Evolutionary conservation across 1,284 basidiomycete species (phyloP).

Genomic region (Marasmius tenuissimus): DNA sequence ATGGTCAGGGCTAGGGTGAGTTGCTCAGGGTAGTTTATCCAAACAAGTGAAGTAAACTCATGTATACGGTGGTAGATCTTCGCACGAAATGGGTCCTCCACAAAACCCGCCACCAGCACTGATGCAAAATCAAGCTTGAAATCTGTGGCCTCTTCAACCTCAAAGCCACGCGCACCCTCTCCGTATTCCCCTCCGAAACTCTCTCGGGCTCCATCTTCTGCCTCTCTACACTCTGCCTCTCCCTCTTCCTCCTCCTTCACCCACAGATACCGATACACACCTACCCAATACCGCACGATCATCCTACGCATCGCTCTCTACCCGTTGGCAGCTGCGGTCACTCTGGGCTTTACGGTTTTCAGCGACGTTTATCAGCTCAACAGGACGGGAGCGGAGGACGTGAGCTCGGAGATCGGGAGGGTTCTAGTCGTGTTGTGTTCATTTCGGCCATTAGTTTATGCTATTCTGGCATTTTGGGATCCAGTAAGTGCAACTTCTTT

Average conservation of each 20-base stretch:
- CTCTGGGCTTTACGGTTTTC: not conserved
- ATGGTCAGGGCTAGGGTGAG: slow-evolving; percentile 17
- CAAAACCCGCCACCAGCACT: no score
- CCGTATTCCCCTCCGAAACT: not conserved
- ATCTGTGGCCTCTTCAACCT: no score
- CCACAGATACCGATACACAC: not conserved
- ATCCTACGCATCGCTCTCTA: not conserved
- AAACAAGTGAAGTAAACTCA: not conserved
- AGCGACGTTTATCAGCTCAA: not conserved
- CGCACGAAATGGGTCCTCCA: not conserved
- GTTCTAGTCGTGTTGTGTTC: no score
- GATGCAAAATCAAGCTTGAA: no score
- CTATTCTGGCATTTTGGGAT: no score
- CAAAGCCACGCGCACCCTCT: no score
- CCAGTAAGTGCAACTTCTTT: no score
- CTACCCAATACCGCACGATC: not conserved
- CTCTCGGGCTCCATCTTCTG: not conserved
- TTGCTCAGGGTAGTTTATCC: not conserved
- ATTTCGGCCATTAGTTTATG: no score
- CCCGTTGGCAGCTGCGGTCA: not conserved
- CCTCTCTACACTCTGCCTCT: not conserved
- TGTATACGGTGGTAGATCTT: not conserved
- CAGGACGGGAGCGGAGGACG: no score
- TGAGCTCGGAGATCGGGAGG: no score
- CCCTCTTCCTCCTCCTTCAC: not conserved